phyloP scores from a whole-genome alignment of 2,329 filamentous ascomycete genomes.

The Byssoonygena ceratinophila region DNA sequence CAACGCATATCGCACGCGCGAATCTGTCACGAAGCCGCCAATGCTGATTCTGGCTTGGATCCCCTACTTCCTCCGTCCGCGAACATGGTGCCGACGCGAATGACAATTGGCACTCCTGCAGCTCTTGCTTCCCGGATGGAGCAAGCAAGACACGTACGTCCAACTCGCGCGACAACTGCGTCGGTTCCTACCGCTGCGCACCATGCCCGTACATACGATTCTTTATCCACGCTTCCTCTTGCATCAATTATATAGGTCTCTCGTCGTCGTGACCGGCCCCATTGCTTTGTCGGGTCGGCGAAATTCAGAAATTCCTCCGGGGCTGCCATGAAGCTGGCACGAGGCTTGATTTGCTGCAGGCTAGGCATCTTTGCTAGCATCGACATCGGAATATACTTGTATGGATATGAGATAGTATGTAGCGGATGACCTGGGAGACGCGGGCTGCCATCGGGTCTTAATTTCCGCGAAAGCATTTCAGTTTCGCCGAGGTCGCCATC shows the following conservation, averaged over 20 bases:
- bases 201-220: slow-evolving; percentile 37
- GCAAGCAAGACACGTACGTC: slow-evolving; percentile 33
- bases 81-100: slow-evolving; percentile 26
- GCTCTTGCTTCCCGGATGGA: slow-evolving; percentile 37
- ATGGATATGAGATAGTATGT: slow-evolving; percentile 27
- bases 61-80: not conserved
- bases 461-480: slow-evolving; percentile 10
- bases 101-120: slow-evolving; percentile 30
- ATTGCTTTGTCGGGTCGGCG: not conserved
- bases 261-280: not conserved
- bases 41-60: not conserved
- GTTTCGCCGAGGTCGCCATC: slow-evolving; percentile 6
- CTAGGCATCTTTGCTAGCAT: slow-evolving; percentile 18
- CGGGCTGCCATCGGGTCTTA: slow-evolving; percentile 2
- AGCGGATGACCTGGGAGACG: slow-evolving; percentile 33
- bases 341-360: slow-evolving; percentile 10
- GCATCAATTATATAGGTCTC: slow-evolving; percentile 29
- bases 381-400: slow-evolving; percentile 25
- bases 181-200: slow-evolving; percentile 34
- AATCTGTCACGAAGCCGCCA: no score
- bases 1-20: no score
- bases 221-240: slow-evolving; percentile 27
- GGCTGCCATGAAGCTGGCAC: slow-evolving; percentile 5
- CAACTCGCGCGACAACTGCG: slow-evolving; percentile 33
- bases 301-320: slow-evolving; percentile 7